Base-by-base conservation (phyloP, 2,329 filamentous ascomycete species). In the Colletotrichum orchidophilum region DNA sequence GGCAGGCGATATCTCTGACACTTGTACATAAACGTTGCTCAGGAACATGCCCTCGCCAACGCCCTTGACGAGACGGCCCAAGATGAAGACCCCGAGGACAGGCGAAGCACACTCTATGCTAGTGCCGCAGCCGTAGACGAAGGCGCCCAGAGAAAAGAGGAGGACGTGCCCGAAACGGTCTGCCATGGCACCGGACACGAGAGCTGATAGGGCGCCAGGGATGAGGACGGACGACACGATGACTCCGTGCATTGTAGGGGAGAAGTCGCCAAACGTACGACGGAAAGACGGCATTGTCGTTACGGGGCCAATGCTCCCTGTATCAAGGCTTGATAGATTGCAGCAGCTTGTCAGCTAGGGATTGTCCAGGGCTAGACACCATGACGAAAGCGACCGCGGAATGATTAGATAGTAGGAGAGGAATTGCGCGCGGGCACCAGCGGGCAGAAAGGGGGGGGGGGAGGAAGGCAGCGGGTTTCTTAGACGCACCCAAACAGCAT, bases 171-270 rank as follows among this genome's bases (percentile, higher is more conserved):
- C 90, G 21, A 88, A 86, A 67, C 78, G 83, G 74, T 86, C 86
- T 8, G 83, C 87, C 2, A 92, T 81, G 54, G 86, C 82, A 1
- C 90, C 86, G 0, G 89, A 88, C 42, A 91, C 83, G 27, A 91
- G 83, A 0, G 90, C 89, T 0, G 89, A 87, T 13, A 91, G 78
- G 0, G 87, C 89, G 6, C 88, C 90, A 0, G 89, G 86, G 27
- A 91, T 83, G 26, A 91, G 81, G 57, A 91, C 87, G 0, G 86
- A 86, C 0, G 90, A 91, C 18, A 92, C 88, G 7, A 90, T 84
- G 3, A 91, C 80, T 0, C 90, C 90, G 73, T 89, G 88, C 1
- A 91, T 76, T 0, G 86, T 87, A 0, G 89, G 82, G 1, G 86
- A 87, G 54, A 88, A 83, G 15, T 81, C 78, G 3, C 88, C 88